Base-by-base conservation (phyloP, 1,284 basidiomycete species). In the Sporisorium exsertum region DNA sequence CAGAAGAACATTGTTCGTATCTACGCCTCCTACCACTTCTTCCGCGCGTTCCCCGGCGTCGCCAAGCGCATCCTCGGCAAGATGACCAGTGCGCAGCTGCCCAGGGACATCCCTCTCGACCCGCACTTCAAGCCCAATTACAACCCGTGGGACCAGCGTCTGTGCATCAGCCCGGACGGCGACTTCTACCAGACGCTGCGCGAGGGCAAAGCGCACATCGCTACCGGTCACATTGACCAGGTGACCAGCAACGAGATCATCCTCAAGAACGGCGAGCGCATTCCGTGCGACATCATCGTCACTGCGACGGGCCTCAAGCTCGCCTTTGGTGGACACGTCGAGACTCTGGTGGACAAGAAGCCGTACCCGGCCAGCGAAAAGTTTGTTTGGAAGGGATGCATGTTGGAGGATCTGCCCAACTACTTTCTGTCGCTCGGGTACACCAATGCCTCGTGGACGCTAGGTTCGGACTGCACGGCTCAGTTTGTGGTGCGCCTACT, bases 81-180 rank as follows among this genome's bases (percentile, higher is more conserved):
- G 52, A 43, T 68, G 15, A 76, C 80, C n/a, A 47, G 66, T 47
- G 35, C 24, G n/a, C 71, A 80, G 64, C 76, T 86, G 8, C 82
- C 81, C 32, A 66, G 55, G 27, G 61, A 66, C 52, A 78, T 85
- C 50, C 72, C 78, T 8, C 66, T 84, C 46, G 83, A 85, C 68
- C 84, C 84, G n/a, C 84, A 86, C 74, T 86, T 86, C 55, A 79
- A 77, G 40, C 85, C 85, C 24, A 72, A 32, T 16, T 86, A 86
- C 77, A 79, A 80, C 47, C 85, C 85, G 4, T 86, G 84, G 84
- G 84, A 86, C 58, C 84, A 86, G 75, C 73, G 85, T 29, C 67
- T 86, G 29, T 82, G 81, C 74, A 72, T 81, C 53, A 78, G 70
- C 58, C 84, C 84, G 22, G 85, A 85, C 53, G 83, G 84, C 49